phyloP scores from a whole-genome alignment of 805 yeast genomes.

The Metschnikowia picachoensis region DNA sequence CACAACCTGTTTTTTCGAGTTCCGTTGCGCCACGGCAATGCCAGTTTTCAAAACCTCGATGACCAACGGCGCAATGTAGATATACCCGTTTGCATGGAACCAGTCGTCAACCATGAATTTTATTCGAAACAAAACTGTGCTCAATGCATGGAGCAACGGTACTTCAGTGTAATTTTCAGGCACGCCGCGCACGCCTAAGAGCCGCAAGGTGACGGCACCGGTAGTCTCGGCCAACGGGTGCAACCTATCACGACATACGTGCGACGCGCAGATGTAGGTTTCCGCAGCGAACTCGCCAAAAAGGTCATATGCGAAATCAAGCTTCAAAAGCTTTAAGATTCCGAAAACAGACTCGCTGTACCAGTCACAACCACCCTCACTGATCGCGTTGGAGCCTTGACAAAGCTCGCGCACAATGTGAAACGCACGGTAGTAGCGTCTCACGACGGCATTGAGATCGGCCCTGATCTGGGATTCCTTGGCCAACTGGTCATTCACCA shows the following conservation, averaged over 20 bases:
- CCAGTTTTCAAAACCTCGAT: constrained; percentile 66
- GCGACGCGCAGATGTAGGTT: constrained; percentile 54
- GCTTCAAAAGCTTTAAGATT: constrained; percentile 44
- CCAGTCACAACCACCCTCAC: constrained; percentile 46
- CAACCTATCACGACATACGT: constrained; percentile 45
- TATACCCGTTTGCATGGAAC: constrained; percentile 62
- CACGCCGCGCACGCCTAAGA: constrained; percentile 44
- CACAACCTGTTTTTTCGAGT: constrained; percentile 45
- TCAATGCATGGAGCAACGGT: constrained; percentile 49
- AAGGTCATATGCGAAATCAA: constrained; percentile 28
- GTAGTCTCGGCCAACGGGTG: constrained; percentile 48
- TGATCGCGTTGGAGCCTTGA: constrained; percentile 22
- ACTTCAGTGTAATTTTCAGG: constrained; percentile 47
- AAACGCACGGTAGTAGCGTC: constrained; percentile 45
- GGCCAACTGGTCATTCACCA: constrained; percentile 58
- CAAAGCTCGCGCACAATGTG: constrained; percentile 54
- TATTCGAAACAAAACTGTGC: constrained; percentile 70
- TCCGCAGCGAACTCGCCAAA: constrained; percentile 43
- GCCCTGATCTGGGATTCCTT: constrained; percentile 58
- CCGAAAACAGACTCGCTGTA: constrained; percentile 58
- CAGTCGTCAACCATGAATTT: constrained; percentile 71
- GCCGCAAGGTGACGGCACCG: constrained; percentile 69
- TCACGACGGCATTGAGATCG: constrained; percentile 37
- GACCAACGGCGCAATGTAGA: constrained; percentile 73
- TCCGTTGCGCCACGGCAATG: constrained; percentile 49